phyloP scores from a whole-genome alignment of 768 basidiomycete species.

The Collybiopsis luxurians region DNA sequence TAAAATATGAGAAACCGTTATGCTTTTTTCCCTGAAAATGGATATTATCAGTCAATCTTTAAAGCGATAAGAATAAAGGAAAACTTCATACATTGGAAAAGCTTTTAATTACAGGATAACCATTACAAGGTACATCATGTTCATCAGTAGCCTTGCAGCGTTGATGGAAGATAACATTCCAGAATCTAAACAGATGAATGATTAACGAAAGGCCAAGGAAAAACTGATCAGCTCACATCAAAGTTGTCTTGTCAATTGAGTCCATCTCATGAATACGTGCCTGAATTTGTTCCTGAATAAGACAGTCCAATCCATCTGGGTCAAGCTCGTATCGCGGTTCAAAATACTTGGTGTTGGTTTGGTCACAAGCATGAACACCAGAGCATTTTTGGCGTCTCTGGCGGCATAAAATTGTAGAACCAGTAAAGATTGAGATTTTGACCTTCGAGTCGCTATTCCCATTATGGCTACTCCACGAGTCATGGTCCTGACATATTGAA shows the following conservation, averaged over 20 bases:
- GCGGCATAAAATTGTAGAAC: neutral
- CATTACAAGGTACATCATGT: neutral
- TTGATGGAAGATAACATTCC: neutral
- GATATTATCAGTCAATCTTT: neutral
- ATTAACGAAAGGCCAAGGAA: neutral
- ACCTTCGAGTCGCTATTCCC: neutral
- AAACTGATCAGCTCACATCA: neutral
- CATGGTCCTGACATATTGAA: neutral
- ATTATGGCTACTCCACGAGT: neutral
- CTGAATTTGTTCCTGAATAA: neutral
- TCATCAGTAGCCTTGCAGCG: neutral
- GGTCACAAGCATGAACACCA: neutral
- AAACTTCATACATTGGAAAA: neutral
- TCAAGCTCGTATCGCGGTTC: neutral
- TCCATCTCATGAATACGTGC: neutral
- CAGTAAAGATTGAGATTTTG: neutral
- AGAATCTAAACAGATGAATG: too few species aligned
- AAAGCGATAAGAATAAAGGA: neutral
- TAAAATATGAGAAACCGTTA: neutral
- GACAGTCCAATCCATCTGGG: neutral
- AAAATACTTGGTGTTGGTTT: neutral
- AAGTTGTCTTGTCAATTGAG: neutral
- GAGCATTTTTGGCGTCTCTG: neutral
- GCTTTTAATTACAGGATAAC: neutral
- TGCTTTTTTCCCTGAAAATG: neutral